Conservation (phyloP, 805 yeast genomes). For the Candida bentonensis region DNA sequence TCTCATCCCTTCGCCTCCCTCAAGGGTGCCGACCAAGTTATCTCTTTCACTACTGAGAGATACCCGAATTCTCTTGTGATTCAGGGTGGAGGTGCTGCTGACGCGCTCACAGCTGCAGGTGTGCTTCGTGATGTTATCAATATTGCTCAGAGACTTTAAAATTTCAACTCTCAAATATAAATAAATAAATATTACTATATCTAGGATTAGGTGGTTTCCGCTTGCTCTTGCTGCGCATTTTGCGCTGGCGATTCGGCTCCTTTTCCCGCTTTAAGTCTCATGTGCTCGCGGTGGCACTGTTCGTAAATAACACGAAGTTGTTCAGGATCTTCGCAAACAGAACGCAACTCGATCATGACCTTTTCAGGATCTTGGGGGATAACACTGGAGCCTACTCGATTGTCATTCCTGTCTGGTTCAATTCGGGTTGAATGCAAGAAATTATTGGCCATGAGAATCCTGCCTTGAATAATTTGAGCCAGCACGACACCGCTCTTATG, state of each 20-base stretch:
- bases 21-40: constrained; percentile 92
- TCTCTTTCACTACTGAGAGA: constrained; percentile 82
- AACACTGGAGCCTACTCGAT: neutral
- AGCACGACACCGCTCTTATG: constrained; percentile 83
- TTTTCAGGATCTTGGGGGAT: constrained; percentile 7
- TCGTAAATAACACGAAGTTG: neutral
- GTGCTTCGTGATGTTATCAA: constrained; percentile 88
- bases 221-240: too few species aligned
- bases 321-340: constrained; percentile 4
- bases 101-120: constrained; percentile 70
- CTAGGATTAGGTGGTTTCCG: too few species aligned
- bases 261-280: too few species aligned
- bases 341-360: constrained; percentile 4
- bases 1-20: constrained; percentile 94
- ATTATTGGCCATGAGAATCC: constrained; percentile 71
- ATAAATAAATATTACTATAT: too few species aligned
- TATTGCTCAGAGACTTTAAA: constrained; percentile 70
- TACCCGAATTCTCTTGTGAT: constrained; percentile 84
- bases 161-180: too few species aligned
- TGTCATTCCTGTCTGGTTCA: constrained; percentile 22
- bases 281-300: neutral
- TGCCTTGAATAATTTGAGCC: constrained; percentile 71
- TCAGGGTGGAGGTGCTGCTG: constrained; percentile 95
- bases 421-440: constrained; percentile 63
- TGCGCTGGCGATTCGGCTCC: too few species aligned